Evolutionary conservation across 1,284 basidiomycete genomes (phyloP).

Genomic region (Trichosporon faecale): DNA sequence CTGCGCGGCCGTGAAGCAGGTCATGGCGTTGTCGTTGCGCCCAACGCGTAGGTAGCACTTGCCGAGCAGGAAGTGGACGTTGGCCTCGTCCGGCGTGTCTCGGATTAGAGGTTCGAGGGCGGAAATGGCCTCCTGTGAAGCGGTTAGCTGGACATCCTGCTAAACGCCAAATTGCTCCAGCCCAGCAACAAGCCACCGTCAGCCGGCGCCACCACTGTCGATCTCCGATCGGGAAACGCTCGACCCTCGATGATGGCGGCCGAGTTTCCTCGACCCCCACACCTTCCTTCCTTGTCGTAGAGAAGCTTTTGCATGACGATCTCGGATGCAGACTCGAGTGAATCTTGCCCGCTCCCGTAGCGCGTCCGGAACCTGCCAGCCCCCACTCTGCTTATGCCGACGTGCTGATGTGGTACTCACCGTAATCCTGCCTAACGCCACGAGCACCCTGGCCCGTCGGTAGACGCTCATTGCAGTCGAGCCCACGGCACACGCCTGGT

Average conservation of each 20-base stretch:
- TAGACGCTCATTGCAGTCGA: constrained; percentile 80
- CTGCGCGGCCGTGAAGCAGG: constrained; percentile 77
- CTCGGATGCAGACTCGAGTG: neutral
- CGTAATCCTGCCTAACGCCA: constrained; percentile 72
- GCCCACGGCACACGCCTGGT: constrained; percentile 61
- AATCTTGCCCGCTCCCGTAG: neutral
- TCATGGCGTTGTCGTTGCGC: constrained; percentile 71
- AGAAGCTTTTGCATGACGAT: neutral
- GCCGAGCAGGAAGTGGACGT: constrained; percentile 91
- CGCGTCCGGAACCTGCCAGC: neutral
- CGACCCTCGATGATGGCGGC: neutral
- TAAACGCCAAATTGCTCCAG: neutral
- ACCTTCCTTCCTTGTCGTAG: neutral
- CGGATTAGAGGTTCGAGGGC: constrained; percentile 75
- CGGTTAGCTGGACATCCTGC: neutral
- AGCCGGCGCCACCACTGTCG: neutral
- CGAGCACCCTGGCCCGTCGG: constrained; percentile 80
- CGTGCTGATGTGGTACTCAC: constrained; percentile 57
- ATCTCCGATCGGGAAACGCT: neutral
- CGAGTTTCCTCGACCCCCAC: neutral
- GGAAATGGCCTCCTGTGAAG: constrained; percentile 65
- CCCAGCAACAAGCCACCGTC: neutral
- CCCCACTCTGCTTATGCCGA: too few relatives aligned
- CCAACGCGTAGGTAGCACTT: constrained; percentile 78
- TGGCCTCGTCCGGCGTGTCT: constrained; percentile 77